These are phyloP conservation scores for Hypoxylon sp. DNA, from an alignment of 2,329 filamentous ascomycete genomes.

Conservation along the genomic window DNA sequence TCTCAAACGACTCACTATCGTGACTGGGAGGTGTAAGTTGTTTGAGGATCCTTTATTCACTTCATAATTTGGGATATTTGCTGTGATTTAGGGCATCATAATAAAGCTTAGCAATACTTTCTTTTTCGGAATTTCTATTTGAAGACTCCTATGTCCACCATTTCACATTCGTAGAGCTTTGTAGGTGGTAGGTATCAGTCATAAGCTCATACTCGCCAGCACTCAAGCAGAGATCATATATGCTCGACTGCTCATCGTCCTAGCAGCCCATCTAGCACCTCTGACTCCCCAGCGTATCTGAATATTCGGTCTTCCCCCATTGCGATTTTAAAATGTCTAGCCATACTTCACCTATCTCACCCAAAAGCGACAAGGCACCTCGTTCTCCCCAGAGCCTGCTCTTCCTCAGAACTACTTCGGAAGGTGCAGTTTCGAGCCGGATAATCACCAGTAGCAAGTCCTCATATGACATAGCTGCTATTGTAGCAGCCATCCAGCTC, in stretches of 20 bases:
- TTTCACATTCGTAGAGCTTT: not conserved
- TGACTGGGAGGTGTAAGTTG: not conserved
- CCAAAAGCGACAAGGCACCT: not conserved
- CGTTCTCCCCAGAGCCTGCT: not conserved
- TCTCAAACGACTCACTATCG: not conserved
- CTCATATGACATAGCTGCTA: not conserved
- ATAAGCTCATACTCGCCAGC: not conserved
- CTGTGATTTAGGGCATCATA: not conserved
- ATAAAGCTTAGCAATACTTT: not conserved
- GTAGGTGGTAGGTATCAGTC: not conserved
- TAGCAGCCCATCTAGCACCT: not conserved
- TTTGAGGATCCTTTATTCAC: conserved; percentile 9
- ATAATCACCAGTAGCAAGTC: not conserved
- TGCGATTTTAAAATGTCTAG: not conserved
- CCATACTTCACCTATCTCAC: not conserved
- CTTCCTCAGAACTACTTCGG: not conserved
- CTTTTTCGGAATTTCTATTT: not conserved
- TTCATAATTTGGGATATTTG: not conserved
- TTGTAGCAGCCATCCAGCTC: conserved; percentile 5
- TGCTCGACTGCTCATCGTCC: not conserved
- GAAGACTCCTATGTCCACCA: not conserved
- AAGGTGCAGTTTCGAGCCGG: not conserved
- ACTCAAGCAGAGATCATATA: not conserved
- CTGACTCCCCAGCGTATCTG: not conserved
- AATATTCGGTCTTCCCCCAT: not conserved